Percentiles rank a stretch among this genome's conserved stretches.
phyloP scores from a whole-genome alignment of 2,329 filamentous ascomycete genomes.

The Hypoxylon rubiginosum region DNA sequence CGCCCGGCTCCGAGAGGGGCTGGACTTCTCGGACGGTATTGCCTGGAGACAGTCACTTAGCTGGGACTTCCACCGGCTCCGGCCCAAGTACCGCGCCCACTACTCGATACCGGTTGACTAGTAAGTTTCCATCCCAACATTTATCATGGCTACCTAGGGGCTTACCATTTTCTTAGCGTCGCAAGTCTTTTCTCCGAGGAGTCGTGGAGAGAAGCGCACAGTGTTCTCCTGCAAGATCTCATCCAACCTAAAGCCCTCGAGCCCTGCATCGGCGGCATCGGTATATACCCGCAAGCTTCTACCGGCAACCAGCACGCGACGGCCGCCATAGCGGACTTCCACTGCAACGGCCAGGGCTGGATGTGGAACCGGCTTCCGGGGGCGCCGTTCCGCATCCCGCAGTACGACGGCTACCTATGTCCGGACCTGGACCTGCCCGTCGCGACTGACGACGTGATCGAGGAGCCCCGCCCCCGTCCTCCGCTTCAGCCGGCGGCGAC shows the following conservation, averaged over 20 bases:
- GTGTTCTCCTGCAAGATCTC: conserved; percentile 17
- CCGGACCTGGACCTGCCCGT: conserved; percentile 47
- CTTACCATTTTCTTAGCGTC: conserved; percentile 39
- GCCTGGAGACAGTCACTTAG: conserved; percentile 52
- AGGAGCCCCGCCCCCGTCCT: conserved; percentile 36
- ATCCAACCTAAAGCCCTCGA: conserved; percentile 39
- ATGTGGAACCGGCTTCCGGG: conserved; percentile 47
- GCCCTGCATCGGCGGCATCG: conserved; percentile 32
- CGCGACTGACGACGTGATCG: conserved; percentile 46
- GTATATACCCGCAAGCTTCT: conserved; percentile 28
- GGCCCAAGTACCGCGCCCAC: conserved; percentile 52
- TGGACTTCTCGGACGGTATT: conserved; percentile 48
- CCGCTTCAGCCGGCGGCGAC: conserved; percentile 21
- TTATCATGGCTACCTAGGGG: not conserved
- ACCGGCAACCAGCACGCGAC: conserved; percentile 40
- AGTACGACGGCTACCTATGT: conserved; percentile 49
- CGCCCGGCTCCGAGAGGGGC: conserved; percentile 13
- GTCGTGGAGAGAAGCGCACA: conserved; percentile 36
- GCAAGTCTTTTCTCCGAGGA: conserved; percentile 45
- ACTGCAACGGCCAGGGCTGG: conserved; percentile 43
- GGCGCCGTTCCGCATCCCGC: conserved; percentile 50
- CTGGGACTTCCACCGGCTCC: conserved; percentile 51
- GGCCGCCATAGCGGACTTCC: conserved; percentile 49
- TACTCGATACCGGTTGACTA: conserved; percentile 53
- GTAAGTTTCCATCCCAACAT: conserved; percentile 41